Evolutionary conservation across 1,284 basidiomycete species (phyloP), one percentile per base, ranked within the genome.

Genomic region (Moesziomyces aphidis): DNA sequence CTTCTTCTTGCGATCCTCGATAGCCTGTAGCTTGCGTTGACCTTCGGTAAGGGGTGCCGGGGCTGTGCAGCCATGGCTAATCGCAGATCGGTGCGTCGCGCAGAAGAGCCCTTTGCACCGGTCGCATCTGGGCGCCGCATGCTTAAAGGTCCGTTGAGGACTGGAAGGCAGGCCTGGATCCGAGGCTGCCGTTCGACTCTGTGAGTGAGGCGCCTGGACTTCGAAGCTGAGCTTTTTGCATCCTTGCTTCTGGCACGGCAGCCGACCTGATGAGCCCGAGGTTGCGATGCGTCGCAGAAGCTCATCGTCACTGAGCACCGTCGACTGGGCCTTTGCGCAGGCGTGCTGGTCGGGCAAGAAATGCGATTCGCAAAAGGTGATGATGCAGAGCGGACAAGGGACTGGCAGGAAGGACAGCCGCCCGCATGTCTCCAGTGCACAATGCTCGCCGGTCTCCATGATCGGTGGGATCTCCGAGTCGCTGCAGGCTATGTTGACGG

Each of bases 361-460:
- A 45, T 81, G 79, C 10, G 62, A 61, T 31, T 80, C 78, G 71
- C 79, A 81, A 51, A 65, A 81, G 5, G 50, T 46, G 28, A 53
- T 50, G 23, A 56, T 64, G 58, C 79, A 81, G 48, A 57, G 68
- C 10, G 73, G 57, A 31, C 79, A 81, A 5, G 61, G 59, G 26
- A 80, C 57, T 4, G 79, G 78, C 10, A 81, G 69, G 54, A 81
- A 81, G 17, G 78, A 77, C 19, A 80, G 69, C 13, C 74, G 67
- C 15, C 49, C 53, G 57, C 79, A 81, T 6, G 61, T 50, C 9
- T 55, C 45, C 5, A 77, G 48, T 19, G 53, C 48, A 60, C 79
- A 81, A 46, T 80, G 69, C 28, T 69, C 64, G 51, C 79, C 79
- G 23, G 67, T 55, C 50, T 81, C 77, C 77, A 78, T 78, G 36